Conservation (phyloP, 345 rosid species). For the Linum tenue region DNA sequence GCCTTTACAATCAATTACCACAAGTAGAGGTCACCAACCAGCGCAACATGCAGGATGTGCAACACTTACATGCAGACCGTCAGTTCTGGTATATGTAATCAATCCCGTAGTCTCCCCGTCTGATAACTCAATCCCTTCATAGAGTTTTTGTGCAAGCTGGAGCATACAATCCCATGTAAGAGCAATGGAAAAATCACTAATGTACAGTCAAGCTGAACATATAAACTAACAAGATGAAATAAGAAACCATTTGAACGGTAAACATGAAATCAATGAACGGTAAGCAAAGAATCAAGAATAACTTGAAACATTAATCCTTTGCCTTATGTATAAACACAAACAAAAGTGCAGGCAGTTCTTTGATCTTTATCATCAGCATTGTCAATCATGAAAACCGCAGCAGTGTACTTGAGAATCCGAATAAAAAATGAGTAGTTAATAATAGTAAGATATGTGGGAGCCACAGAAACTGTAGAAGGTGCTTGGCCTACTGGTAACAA, state of each 20-base stretch:
- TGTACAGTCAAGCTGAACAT: neutral
- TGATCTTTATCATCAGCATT: neutral
- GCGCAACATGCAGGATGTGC: slow-evolving; percentile 1
- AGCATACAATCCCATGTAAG: slow-evolving; percentile 14
- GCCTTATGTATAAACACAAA: neutral
- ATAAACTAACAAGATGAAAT: neutral
- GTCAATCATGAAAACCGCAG: neutral
- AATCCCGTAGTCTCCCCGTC: slow-evolving; percentile 71
- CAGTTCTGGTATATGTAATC: slow-evolving; percentile 93
- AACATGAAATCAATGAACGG: neutral
- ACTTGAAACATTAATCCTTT: neutral
- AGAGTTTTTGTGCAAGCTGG: slow-evolving; percentile 95
- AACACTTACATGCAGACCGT: slow-evolving; percentile 82
- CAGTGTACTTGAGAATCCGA: no score
- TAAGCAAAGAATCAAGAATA: neutral
- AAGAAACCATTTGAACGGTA: neutral
- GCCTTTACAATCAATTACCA: neutral
- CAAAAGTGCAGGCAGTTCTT: neutral
- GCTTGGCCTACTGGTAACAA: no score
- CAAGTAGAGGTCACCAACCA: neutral
- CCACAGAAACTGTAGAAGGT: no score
- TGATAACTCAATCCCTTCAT: slow-evolving; percentile 76
- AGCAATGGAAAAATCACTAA: neutral
- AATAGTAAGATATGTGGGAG: no score
- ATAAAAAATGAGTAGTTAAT: no score